phyloP scores from a whole-genome alignment of 306 rosid genomes.

The Glycine latifolia region DNA sequence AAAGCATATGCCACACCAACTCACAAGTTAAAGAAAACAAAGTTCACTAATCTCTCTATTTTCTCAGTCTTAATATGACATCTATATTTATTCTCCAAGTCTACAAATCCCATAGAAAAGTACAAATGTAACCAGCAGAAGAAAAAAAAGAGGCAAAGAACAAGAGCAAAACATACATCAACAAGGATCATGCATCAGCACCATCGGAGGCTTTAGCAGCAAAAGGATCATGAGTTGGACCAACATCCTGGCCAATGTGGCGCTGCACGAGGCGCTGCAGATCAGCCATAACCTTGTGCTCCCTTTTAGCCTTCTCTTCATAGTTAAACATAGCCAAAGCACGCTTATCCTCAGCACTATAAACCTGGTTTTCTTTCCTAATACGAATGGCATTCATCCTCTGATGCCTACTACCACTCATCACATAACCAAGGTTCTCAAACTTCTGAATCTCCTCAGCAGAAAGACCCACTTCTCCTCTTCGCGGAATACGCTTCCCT shows the following conservation, averaged over 20 bases:
- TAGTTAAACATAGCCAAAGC: slow-evolving; percentile 97
- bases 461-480: slow-evolving; percentile 99
- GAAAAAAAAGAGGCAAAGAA: background rate
- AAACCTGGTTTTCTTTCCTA: slow-evolving; percentile 97
- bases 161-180: background rate
- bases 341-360: slow-evolving; percentile 96
- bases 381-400: slow-evolving; percentile 99
- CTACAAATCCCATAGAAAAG: slow-evolving; percentile 2
- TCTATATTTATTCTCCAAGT: slow-evolving; percentile 17
- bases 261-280: slow-evolving; percentile 94
- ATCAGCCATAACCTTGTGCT: slow-evolving; percentile 98
- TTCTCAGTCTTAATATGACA: background rate
- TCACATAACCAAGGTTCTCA: slow-evolving; percentile 87
- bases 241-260: slow-evolving; percentile 97
- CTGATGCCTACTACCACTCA: slow-evolving; percentile 99
- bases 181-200: slow-evolving; percentile 55
- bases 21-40: background rate
- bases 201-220: slow-evolving; percentile 61
- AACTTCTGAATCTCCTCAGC: slow-evolving; percentile 92
- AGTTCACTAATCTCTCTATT: background rate
- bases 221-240: slow-evolving; percentile 93
- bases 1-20: no score
- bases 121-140: slow-evolving; percentile 24
- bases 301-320: slow-evolving; percentile 94
- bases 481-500: slow-evolving; percentile 96